Evolutionary conservation across 139 green algal species (phyloP), one percentile per base, ranked within the genome.

Genomic region (Picocystis salinarum): DNA sequence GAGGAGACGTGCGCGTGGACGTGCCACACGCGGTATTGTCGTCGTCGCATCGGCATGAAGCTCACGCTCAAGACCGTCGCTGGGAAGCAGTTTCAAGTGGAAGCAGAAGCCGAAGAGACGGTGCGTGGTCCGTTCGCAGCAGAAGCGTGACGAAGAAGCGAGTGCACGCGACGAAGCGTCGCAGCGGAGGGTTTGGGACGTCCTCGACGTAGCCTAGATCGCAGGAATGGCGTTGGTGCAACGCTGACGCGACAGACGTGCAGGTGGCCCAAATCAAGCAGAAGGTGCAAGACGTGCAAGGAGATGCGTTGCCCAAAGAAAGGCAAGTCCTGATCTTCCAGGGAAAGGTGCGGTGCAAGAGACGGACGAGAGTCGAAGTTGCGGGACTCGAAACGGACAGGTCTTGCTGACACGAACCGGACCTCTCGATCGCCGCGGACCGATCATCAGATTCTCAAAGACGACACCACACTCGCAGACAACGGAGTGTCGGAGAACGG

Each of bases 21-120:
- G n/a, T n/a, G n/a, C n/a, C n/a, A n/a, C n/a, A n/a, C n/a, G n/a
- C n/a, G n/a, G n/a, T n/a, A n/a, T n/a, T n/a, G n/a, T n/a, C n/a
- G n/a, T n/a, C n/a, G n/a, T n/a, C n/a, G n/a, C n/a, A n/a, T n/a
- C 31, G 31, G 31, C 12, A 92, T 93, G 76, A 77, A 91, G 55
- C 48, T 93, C 3, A 92, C 77, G 3, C 81, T 93, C 42, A 75
- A 79, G 40, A 93, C 77, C 2, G 69, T 93, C 26, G 60, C 65
- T 24, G 82, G 82, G 15, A 64, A 71, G 13, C 64, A 54, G 17
- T 93, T 93, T 46, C 53, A 71, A 13, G 19, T 91, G 10, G 68
- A 79, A 13, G 61, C 80, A 0, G 82, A 92, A 12, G 53, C 55
- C 3, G 37, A 34, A 5, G 66, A 61, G 5, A 80, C 56, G 42